A percentile compares a stretch with the other conserved stretches of the same genome.
Conservation (phyloP, 495 filamentous ascomycete genomes). For the Recurvomyces mirabilis region DNA sequence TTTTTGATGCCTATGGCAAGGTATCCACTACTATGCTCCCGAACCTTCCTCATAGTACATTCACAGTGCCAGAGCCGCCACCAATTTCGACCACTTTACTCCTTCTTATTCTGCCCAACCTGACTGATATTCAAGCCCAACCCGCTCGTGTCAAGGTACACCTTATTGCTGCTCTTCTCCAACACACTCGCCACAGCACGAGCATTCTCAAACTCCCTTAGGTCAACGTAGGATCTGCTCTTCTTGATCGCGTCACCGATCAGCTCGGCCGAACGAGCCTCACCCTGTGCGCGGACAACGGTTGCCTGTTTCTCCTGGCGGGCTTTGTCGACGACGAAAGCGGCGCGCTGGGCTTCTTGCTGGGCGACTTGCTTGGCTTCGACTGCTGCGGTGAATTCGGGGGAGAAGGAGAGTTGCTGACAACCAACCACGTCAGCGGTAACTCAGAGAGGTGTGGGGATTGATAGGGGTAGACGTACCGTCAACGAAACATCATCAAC, state of each 20-base stretch:
- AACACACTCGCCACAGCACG: slow-evolving; percentile 71
- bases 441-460: slow-evolving; percentile 15
- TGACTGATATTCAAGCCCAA: slow-evolving; percentile 81
- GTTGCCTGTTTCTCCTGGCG: slow-evolving; percentile 99
- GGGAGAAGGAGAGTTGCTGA: slow-evolving; percentile 96
- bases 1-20: too few species aligned
- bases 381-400: slow-evolving; percentile 96
- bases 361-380: slow-evolving; percentile 99
- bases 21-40: too few species aligned
- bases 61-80: too few species aligned
- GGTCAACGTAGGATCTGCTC: slow-evolving; percentile 88
- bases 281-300: slow-evolving; percentile 97
- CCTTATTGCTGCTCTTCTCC: slow-evolving; percentile 83
- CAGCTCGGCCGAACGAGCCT: slow-evolving; percentile 92
- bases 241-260: slow-evolving; percentile 99
- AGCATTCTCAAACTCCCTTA: slow-evolving; percentile 95
- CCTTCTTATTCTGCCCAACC: slow-evolving; percentile 24
- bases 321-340: slow-evolving; percentile 97
- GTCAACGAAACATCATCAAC: slow-evolving; percentile 96
- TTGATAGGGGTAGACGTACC: slow-evolving; percentile 40
- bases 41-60: too few species aligned
- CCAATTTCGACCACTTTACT: slow-evolving; percentile 6
- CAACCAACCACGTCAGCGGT: neutral
- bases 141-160: slow-evolving; percentile 81
- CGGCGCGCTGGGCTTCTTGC: slow-evolving; percentile 93